Base-by-base conservation (phyloP, 805 yeast genomes). In the Groenewaldozyma salmanticensis region DNA sequence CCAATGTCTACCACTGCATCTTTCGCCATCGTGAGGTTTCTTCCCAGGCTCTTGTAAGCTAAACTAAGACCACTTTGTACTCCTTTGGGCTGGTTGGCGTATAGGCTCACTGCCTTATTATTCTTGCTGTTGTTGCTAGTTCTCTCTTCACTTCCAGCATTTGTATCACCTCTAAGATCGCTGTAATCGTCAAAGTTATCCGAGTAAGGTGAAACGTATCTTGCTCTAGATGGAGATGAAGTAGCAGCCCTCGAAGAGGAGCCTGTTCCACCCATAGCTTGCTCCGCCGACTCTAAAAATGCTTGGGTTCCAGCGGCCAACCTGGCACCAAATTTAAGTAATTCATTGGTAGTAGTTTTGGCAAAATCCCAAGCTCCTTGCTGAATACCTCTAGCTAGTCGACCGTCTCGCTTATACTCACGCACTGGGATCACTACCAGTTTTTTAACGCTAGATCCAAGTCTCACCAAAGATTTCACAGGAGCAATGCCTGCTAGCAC, bases 301-400 rank as follows among this genome's bases (percentile, higher is more conserved):
- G 79, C 75, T 53, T 87, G 96, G 0, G 95, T 83, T 0, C 96
- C 96, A 6, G 87, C 80, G 1, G 94, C 88, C 21, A 88, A 55
- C 51, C 81, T 85, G 0, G 83, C 90, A 1, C 96, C 95, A 35
- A 88, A 66, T 51, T 81, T 80, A 35, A 88, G 65, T 27, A 87
- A 59, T 57, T 88, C 96, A 42, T 79, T 81, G 3, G 92, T 74
- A 0, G 96, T 81, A 3, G 81, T 78, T 50, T 72, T 78, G 1
- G 88, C 78, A 60, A 88, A 86, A 5, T 77, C 69, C 40, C 66
- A 60, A 0, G 88, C 79, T 2, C 94, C 94, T 48, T 79, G 79
- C 51, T 83, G 84, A 1, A 87, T 48, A 45, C 92, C 75, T 50
- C 84, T 66, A 22, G 79, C 65, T 1, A 82, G 52, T 22, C 85